These are phyloP conservation scores for Phlyctochytrium planicorne DNA, from an alignment of 192 early-diverging fungal species.

Conservation along the genomic window DNA sequence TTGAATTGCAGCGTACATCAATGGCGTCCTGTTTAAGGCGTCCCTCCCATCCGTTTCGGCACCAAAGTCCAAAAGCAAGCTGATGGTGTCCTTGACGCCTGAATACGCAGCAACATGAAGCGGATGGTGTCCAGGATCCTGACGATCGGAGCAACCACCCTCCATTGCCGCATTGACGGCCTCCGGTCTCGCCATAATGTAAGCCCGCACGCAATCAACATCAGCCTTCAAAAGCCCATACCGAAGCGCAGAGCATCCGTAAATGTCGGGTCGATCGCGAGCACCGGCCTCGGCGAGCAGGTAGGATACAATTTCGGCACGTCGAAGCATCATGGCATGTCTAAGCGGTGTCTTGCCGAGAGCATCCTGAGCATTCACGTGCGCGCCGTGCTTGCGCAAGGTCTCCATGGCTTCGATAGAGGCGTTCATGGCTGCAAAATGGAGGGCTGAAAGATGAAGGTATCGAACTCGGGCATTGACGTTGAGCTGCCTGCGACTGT, in stretches of 20 bases:
- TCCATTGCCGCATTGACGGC: conserved; percentile 6
- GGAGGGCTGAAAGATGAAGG: conserved; percentile 19
- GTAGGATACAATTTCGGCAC: conserved; percentile 8
- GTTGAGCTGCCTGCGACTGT: not conserved
- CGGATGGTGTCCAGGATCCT: not conserved
- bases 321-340: conserved; percentile 16
- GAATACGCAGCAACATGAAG: conserved; percentile 23
- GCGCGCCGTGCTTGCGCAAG: conserved; percentile 18
- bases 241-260: conserved; percentile 21
- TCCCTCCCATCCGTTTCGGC: conserved; percentile 21
- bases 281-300: conserved; percentile 14
- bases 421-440: conserved; percentile 32
- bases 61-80: conserved; percentile 13
- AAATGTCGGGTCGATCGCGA: conserved; percentile 16
- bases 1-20: conserved; percentile 35
- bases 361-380: conserved; percentile 17
- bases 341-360: conserved; percentile 22
- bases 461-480: conserved; percentile 23
- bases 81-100: conserved; percentile 16
- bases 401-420: conserved; percentile 10
- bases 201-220: conserved; percentile 4
- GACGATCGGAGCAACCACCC: conserved; percentile 6
- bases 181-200: conserved; percentile 9
- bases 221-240: conserved; percentile 17
- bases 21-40: conserved; percentile 17